Conservation (phyloP, 2,329 filamentous ascomycete genomes). For the Canariomyces notabilis region DNA sequence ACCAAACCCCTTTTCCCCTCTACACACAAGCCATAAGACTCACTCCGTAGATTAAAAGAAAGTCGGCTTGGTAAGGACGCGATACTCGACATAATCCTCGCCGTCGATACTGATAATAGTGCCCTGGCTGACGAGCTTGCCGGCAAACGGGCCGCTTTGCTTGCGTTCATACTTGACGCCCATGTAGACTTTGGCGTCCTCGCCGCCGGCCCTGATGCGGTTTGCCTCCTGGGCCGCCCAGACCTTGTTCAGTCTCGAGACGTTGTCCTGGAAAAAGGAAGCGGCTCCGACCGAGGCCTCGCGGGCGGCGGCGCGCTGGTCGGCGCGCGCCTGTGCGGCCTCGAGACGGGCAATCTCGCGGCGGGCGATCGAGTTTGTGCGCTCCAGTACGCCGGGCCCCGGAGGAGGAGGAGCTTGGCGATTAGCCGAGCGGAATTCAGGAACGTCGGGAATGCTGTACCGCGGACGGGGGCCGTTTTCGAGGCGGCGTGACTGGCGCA, state of each 20-base stretch:
- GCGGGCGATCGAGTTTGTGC: conserved; percentile 45
- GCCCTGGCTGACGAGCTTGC: conserved; percentile 58
- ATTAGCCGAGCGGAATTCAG: conserved; percentile 33
- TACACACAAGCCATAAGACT: too few species aligned
- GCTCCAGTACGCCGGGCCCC: conserved; percentile 37
- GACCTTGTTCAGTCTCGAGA: conserved; percentile 50
- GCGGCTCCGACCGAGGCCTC: conserved; percentile 30
- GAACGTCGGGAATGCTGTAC: conserved; percentile 33
- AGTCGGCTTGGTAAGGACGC: conserved; percentile 57
- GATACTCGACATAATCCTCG: conserved; percentile 63
- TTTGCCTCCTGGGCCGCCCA: conserved; percentile 51
- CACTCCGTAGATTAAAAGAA: conserved; percentile 49
- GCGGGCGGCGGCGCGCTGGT: conserved; percentile 41
- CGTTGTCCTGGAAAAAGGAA: conserved; percentile 33
- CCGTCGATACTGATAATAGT: conserved; percentile 60
- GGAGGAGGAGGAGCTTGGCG: conserved; percentile 23
- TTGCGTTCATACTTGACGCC: conserved; percentile 61
- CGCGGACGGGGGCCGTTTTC: conserved; percentile 27
- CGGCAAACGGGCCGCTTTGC: conserved; percentile 54
- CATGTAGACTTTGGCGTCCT: conserved; percentile 53
- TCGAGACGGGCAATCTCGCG: conserved; percentile 50
- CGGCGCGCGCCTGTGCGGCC: conserved; percentile 46
- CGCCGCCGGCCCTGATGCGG: conserved; percentile 37
- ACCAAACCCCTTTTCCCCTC: too few species aligned
- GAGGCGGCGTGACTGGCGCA: conserved; percentile 7